Percentiles rank a stretch among this genome's conserved stretches.
phyloP scores from a whole-genome alignment of 2,329 filamentous ascomycete genomes.

The Pleoardoris graminearum region DNA sequence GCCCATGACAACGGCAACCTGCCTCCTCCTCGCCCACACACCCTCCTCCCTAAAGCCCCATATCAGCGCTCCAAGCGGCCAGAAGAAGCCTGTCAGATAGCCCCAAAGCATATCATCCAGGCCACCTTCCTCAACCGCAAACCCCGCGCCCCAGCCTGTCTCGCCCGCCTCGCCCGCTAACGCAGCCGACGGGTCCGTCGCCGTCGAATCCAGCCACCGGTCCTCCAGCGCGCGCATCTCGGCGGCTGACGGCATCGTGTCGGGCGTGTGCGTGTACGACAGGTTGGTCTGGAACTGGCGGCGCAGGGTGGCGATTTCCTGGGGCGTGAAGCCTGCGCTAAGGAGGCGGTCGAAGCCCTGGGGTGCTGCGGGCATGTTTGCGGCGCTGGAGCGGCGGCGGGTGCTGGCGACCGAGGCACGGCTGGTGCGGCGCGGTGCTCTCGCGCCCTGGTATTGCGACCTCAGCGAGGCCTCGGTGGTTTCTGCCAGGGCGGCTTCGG shows the following conservation, averaged over 20 bases:
- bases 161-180: slow-evolving; percentile 39
- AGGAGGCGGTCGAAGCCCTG: slow-evolving; percentile 89
- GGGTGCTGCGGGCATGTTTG: slow-evolving; percentile 59
- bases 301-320: slow-evolving; percentile 82
- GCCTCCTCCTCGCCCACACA: slow-evolving; percentile 81
- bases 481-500: slow-evolving; percentile 59
- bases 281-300: slow-evolving; percentile 89
- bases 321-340: slow-evolving; percentile 74
- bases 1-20: slow-evolving; percentile 84
- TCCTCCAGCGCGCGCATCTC: slow-evolving; percentile 81
- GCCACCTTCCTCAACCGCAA: slow-evolving; percentile 61
- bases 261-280: slow-evolving; percentile 78
- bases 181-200: slow-evolving; percentile 49
- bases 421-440: slow-evolving; percentile 21
- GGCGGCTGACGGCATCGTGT: slow-evolving; percentile 81
- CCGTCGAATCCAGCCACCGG: slow-evolving; percentile 77
- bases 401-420: slow-evolving; percentile 15
- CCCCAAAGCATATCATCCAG: slow-evolving; percentile 87
- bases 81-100: slow-evolving; percentile 91
- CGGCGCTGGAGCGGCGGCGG: slow-evolving; percentile 25
- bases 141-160: slow-evolving; percentile 54
- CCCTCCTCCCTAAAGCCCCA: slow-evolving; percentile 88
- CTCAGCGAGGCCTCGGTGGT: slow-evolving; percentile 47
- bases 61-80: slow-evolving; percentile 81
- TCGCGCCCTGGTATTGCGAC: slow-evolving; percentile 24